Percentiles rank a stretch among this genome's conserved stretches.
These are phyloP conservation scores for Graphilbum fragrans DNA, from an alignment of 2,329 filamentous ascomycete genomes.

Conservation along the genomic window DNA sequence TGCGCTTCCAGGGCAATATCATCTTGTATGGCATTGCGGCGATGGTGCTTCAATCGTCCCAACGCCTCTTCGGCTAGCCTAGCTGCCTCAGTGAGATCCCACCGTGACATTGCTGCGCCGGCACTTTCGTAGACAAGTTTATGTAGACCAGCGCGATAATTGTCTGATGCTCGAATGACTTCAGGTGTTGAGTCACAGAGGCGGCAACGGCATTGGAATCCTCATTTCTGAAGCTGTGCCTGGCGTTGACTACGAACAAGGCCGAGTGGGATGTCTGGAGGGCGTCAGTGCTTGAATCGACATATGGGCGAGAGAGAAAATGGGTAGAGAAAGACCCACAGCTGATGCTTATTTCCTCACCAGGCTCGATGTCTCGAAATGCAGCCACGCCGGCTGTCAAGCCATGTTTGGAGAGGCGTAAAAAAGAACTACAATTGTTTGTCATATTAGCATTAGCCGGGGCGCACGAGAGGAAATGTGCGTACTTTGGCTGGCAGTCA, in stretches of 20 bases:
- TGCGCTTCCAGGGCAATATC: neutral
- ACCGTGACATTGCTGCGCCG: neutral
- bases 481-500: constrained; percentile 16
- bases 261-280: constrained; percentile 14
- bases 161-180: neutral
- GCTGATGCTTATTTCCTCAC: constrained; percentile 18
- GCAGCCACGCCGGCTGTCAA: constrained; percentile 15
- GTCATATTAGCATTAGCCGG: neutral
- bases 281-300: too few species aligned
- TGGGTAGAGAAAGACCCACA: too few species aligned
- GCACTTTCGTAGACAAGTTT: neutral
- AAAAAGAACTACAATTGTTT: constrained; percentile 10
- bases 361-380: constrained; percentile 14
- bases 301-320: too few species aligned
- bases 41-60: neutral
- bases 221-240: constrained; percentile 11
- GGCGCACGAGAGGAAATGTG: neutral
- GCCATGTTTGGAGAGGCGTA: constrained; percentile 10
- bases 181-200: constrained; percentile 8
- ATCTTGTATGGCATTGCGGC: neutral
- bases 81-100: neutral
- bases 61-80: neutral
- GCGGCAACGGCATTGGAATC: constrained; percentile 13
- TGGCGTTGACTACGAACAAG: constrained; percentile 8
- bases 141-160: neutral